Evolutionary conservation across 495 filamentous ascomycete species (phyloP).

Genomic region (Penicillium simplicissimum): DNA sequence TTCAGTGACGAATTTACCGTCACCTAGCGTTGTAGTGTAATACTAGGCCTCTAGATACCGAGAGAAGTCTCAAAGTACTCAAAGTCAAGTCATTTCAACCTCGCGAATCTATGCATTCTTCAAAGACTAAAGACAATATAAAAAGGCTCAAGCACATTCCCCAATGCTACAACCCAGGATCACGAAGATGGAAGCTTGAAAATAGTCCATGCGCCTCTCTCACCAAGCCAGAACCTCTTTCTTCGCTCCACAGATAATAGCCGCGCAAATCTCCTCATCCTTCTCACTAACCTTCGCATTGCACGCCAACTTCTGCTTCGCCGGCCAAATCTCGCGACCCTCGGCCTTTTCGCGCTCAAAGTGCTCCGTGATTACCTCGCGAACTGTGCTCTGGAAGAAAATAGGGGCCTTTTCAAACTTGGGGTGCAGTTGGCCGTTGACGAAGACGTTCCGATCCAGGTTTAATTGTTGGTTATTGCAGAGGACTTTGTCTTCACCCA

Average conservation of each 20-base stretch:
- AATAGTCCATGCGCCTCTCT: background rate
- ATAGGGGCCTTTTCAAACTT: constrained; percentile 50
- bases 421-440: constrained; percentile 53
- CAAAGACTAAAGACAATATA: background rate
- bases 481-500: constrained; percentile 50
- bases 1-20: no score
- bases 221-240: constrained; percentile 33
- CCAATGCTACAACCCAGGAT: background rate
- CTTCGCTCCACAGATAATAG: constrained; percentile 28
- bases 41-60: no score
- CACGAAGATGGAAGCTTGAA: background rate
- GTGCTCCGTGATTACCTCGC: constrained; percentile 44
- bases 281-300: constrained; percentile 27
- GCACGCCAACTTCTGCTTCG: constrained; percentile 28
- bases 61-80: no score
- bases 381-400: constrained; percentile 47
- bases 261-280: constrained; percentile 31
- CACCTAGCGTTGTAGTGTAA: no score
- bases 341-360: constrained; percentile 39
- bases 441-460: constrained; percentile 47
- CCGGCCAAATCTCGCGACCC: constrained; percentile 47
- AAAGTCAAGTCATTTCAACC: background rate
- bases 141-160: background rate
- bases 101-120: background rate
- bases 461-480: constrained; percentile 50